Percentiles rank a stretch among this genome's conserved stretches.
Conservation (phyloP, 1,284 basidiomycete species). For the Boletus semigastroideus region DNA sequence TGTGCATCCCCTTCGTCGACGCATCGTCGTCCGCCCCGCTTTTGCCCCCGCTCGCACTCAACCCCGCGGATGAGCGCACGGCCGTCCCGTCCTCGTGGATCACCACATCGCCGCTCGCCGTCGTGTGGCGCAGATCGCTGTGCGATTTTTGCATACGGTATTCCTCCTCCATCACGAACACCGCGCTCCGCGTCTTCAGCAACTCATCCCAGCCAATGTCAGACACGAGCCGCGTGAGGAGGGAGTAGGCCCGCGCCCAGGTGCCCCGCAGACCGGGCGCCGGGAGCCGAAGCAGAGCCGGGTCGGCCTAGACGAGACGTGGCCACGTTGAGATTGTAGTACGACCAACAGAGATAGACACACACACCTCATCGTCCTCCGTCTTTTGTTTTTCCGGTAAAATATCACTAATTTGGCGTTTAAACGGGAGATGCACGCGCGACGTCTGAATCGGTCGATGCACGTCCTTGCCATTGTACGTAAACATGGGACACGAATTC, state of each 20-base stretch:
- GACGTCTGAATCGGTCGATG: conserved; percentile 86
- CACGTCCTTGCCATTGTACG: conserved; percentile 94
- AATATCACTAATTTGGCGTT: conserved; percentile 82
- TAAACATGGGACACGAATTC: conserved; percentile 99
- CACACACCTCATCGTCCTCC: conserved; percentile 83
- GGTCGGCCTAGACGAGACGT: conserved; percentile 67
- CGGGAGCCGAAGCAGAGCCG: conserved; percentile 89
- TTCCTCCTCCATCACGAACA: conserved; percentile 99
- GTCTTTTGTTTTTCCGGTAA: conserved; percentile 69
- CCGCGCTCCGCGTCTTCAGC: conserved; percentile 87
- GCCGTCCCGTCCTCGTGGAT: conserved; percentile 60
- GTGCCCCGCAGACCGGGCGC: conserved; percentile 94
- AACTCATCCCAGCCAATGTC: conserved; percentile 99
- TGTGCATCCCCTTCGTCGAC: conserved; percentile 61
- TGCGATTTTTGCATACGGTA: conserved; percentile 87
- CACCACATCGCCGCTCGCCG: conserved; percentile 29
- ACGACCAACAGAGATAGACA: background rate
- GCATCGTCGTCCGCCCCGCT: conserved; percentile 67
- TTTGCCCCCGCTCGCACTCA: conserved; percentile 19
- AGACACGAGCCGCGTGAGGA: conserved; percentile 87
- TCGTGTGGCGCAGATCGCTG: conserved; percentile 46
- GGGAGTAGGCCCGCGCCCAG: conserved; percentile 91
- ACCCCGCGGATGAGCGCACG: conserved; percentile 24
- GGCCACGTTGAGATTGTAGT: no score
- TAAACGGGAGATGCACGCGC: conserved; percentile 85